These are phyloP conservation scores for Pichia pseudocactophila DNA, from an alignment of 805 yeast genomes.

Conservation along the genomic window DNA sequence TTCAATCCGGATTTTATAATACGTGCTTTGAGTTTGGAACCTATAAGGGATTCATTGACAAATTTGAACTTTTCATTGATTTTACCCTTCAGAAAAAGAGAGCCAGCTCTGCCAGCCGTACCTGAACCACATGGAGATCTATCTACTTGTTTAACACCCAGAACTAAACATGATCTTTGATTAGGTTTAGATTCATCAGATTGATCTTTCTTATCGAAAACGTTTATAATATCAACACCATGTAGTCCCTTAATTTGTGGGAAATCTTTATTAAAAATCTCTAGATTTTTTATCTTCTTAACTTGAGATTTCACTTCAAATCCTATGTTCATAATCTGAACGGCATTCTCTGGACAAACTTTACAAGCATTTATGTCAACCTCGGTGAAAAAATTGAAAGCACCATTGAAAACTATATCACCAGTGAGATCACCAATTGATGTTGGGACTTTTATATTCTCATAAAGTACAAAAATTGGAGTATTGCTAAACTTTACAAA, in stretches of 20 bases:
- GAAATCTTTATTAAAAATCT: slow-evolving; percentile 15
- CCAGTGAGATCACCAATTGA: slow-evolving; percentile 16
- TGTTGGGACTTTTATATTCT: slow-evolving; percentile 12
- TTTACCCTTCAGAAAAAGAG: slow-evolving; percentile 14
- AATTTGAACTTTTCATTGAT: slow-evolving; percentile 5
- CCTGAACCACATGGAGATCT: slow-evolving; percentile 25
- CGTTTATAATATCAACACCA: slow-evolving; percentile 17
- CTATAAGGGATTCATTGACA: slow-evolving; percentile 22
- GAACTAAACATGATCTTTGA: slow-evolving; percentile 17
- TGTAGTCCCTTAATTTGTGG: slow-evolving; percentile 19
- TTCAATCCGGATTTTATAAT: slow-evolving; percentile 12
- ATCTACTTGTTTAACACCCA: slow-evolving; percentile 22
- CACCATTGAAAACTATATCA: slow-evolving; percentile 23
- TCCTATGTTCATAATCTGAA: slow-evolving; percentile 14
- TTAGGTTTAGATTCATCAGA: slow-evolving; percentile 12
- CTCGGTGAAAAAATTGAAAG: slow-evolving; percentile 19
- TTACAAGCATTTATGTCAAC: slow-evolving; percentile 8
- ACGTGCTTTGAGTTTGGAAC: slow-evolving; percentile 17
- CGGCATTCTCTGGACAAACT: slow-evolving; percentile 17
- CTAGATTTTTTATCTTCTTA: slow-evolving; percentile 6
- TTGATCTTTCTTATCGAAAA: slow-evolving; percentile 5
- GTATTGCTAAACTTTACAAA: slow-evolving; percentile 20
- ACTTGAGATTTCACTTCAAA: slow-evolving; percentile 15
- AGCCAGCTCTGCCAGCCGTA: slow-evolving; percentile 22
- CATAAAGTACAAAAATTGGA: slow-evolving; percentile 17